A percentile compares a stretch with the other conserved stretches of the same genome.
Conservation (phyloP, 805 yeast species). For the Kockiozyma suomiensis region DNA sequence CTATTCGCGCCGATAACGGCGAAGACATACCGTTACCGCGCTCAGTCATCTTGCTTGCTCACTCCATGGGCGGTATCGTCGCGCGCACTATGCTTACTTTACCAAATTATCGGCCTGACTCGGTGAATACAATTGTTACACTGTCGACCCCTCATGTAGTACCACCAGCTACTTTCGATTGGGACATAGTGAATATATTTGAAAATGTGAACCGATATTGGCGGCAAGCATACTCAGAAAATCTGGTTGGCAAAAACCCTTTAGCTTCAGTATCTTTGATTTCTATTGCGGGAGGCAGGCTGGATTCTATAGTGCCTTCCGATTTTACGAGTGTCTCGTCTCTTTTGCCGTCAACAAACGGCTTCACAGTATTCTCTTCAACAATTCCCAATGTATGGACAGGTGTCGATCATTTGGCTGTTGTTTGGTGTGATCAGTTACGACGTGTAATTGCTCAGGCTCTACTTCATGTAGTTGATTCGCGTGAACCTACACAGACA, state of each 20-base stretch:
- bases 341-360: slow-evolving; percentile 70
- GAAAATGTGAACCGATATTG: slow-evolving; percentile 76
- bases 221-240: slow-evolving; percentile 58
- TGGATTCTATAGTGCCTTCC: slow-evolving; percentile 81
- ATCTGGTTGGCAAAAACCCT: slow-evolving; percentile 50
- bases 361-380: slow-evolving; percentile 79
- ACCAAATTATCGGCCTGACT: slow-evolving; percentile 68
- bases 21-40: slow-evolving; percentile 46
- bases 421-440: slow-evolving; percentile 94
- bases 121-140: slow-evolving; percentile 82
- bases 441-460: slow-evolving; percentile 63
- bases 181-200: slow-evolving; percentile 77
- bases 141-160: slow-evolving; percentile 90
- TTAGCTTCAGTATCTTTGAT: slow-evolving; percentile 65
- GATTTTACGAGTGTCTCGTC: slow-evolving; percentile 80
- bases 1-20: slow-evolving; percentile 37
- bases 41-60: slow-evolving; percentile 81
- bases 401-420: slow-evolving; percentile 89
- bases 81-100: slow-evolving; percentile 81
- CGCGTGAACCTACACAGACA: slow-evolving; percentile 49
- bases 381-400: slow-evolving; percentile 93
- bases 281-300: slow-evolving; percentile 86
- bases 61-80: slow-evolving; percentile 99
- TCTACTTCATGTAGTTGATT: slow-evolving; percentile 62
- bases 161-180: slow-evolving; percentile 91